Base-by-base conservation (phyloP, 2,329 filamentous ascomycete species). In the Talaromyces pinophilus region DNA sequence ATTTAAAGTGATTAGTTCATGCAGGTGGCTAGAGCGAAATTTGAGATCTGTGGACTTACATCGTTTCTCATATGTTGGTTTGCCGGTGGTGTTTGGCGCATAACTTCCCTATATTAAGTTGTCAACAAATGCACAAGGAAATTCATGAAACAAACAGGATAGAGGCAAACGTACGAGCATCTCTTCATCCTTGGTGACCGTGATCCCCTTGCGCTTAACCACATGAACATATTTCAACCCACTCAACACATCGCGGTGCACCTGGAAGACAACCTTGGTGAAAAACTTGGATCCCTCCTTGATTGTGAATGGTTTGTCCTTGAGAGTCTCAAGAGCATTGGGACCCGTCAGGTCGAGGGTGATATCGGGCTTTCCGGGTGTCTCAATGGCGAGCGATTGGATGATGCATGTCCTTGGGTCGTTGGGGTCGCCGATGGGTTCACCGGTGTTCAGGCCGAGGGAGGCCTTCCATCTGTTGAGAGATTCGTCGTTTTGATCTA, bases 401-500 rank as follows among this genome's bases (percentile, higher is more conserved):
- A 98, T 97, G 82, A 97, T 93, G 82, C 93, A 96, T 77, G 92
- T 92, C 73, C 94, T 91, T 59, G 91, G 88, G 76, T 98, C 94
- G 77, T 85, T 92, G 73, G 90, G 87, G 77, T 93, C 88, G 65
- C 88, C 90, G 68, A 92, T 86, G 72, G 90, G 86, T 59, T 85
- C 87, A 76, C 90, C 90, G 72, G 88, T 82, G 65, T 84, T 88
- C 70, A 98, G 88, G 72, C 95, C 95, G 68, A 99, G 90, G 13
- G 94, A 98, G 76, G 94, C 88, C 85, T 99, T 99, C 91, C 96
- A 99, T 75, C 94, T 91, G 82, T 96, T 92, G 74, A 99, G 90
- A 69, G 94, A 95, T 81, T 98, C 94, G 79, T 99, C 95, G 74
- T 91, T 84, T 74, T 85, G 80, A 79, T 90, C 87, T 30, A 22